Percentiles rank a stretch among this genome's conserved stretches.
These are phyloP conservation scores for Leccinum subfulvum DNA, from an alignment of 1,284 basidiomycete species.

Conservation along the genomic window DNA sequence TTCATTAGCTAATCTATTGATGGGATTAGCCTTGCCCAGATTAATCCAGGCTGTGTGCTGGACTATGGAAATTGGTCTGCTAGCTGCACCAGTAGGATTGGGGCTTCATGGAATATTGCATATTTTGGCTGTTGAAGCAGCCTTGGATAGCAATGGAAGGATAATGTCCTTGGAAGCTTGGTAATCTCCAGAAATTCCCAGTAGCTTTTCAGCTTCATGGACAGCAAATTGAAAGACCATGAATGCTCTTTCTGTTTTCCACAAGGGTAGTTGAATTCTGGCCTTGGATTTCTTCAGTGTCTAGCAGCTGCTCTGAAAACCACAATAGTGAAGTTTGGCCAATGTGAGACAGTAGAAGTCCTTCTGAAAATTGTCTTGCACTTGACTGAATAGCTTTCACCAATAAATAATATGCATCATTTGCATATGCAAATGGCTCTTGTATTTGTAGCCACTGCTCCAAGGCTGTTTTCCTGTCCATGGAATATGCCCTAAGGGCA, in stretches of 20 bases:
- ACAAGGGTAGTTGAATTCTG: neutral
- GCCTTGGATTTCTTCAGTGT: neutral
- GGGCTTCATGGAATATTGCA: neutral
- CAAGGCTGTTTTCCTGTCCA: neutral
- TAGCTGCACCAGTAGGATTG: too few relatives aligned
- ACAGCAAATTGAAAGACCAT: neutral
- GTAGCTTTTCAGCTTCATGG: neutral
- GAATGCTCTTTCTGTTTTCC: neutral
- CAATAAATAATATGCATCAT: neutral
- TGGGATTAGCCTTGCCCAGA: neutral
- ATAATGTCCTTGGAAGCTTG: neutral
- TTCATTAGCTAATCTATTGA: neutral
- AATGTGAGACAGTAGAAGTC: neutral
- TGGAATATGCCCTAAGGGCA: neutral
- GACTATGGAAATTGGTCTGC: too few relatives aligned
- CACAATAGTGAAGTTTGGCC: neutral
- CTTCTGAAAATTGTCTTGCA: neutral
- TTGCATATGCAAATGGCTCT: neutral
- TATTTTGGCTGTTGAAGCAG: neutral
- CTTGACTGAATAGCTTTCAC: neutral
- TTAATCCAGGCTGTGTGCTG: neutral
- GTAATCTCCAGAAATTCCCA: neutral
- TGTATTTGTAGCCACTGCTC: neutral
- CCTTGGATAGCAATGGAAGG: neutral
- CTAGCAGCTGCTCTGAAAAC: neutral